phyloP scores from a whole-genome alignment of 164 flowering plant genomes.

The Nelumbo lutea region DNA sequence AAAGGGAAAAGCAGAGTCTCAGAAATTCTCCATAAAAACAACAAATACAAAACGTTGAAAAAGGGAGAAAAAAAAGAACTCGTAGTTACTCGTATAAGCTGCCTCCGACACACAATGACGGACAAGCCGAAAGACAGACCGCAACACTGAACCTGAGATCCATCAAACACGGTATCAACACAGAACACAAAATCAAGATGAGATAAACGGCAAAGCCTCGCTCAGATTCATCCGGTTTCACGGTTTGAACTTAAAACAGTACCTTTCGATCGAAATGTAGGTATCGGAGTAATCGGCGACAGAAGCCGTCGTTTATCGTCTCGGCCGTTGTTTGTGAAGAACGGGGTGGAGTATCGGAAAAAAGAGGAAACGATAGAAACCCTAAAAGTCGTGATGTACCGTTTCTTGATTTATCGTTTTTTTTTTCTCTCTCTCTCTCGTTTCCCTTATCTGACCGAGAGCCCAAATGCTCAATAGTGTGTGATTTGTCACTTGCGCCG shows the following conservation, averaged over 20 bases:
- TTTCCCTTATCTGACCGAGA: too few species aligned
- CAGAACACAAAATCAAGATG: slow-evolving; percentile 1
- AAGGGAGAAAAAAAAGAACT: too few species aligned
- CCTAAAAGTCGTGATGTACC: not conserved
- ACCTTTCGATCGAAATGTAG: too few species aligned
- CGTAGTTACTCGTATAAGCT: not conserved
- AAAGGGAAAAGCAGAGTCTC: too few species aligned
- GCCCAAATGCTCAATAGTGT: too few species aligned
- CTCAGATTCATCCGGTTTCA: not conserved
- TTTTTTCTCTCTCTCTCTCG: too few species aligned
- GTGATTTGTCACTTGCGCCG: not conserved
- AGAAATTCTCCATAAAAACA: too few species aligned
- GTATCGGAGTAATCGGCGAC: slow-evolving; percentile 1
- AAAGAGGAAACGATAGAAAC: slow-evolving; percentile 4
- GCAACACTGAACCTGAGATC: slow-evolving; percentile 4
- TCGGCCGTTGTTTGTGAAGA: not conserved
- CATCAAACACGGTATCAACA: not conserved
- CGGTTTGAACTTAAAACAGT: not conserved
- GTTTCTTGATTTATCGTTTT: not conserved
- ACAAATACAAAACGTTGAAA: too few species aligned
- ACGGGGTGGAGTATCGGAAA: slow-evolving; percentile 8
- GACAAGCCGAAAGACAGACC: not conserved
- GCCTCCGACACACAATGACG: slow-evolving; percentile 8
- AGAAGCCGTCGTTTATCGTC: slow-evolving; percentile 8
- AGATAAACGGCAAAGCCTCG: not conserved